Evolutionary conservation across 768 basidiomycete species (phyloP), one percentile per base, ranked within the genome.

Genomic region (Boletellus sp.): DNA sequence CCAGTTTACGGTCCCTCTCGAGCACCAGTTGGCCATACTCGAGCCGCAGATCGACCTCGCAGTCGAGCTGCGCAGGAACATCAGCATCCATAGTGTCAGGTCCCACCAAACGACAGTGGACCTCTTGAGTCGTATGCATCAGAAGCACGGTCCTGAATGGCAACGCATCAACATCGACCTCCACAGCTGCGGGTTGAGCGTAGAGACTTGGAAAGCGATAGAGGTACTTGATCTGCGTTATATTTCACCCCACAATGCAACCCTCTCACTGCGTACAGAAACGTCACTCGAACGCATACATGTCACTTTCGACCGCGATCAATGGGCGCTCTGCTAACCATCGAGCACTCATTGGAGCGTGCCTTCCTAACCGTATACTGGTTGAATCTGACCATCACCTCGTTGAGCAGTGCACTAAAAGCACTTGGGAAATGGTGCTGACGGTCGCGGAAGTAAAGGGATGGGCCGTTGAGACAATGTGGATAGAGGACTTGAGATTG

Each of bases 31-130:
- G 7, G 70, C 74, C 4, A 65, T 98, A n/a, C 75, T 95, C 17
- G 84, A 93, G 59, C 78, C 85, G 4, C 95, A 97, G 63, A 64
- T 98, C 48, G 82, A 83, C 32, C 60, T 98, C n/a, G 95, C 95
- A 2, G 74, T 94, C 3, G 85, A 90, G 59, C 65, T 90, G 10
- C 69, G 76, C 16, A 76, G 90, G 37, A 91, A 89, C 62, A 74
- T 95, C 48, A 93, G 90, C 57, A 56, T 97, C 24, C 95, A 99
- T 61, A 90, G 87, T 54, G 94, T 95, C 44, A 87, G 89, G 64
- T 76, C 81, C 10, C 83, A 83, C 38, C 72, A 80, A 59, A 82
- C 72, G 48, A 92, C 91, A 1, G 55, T 82, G 26, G 82, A 87
- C 16, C 66, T 92, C 31, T 65, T 98, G 20, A 68, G 71, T 24